Conservation (phyloP, 495 filamentous ascomycete species). For the Xylona heveae region DNA sequence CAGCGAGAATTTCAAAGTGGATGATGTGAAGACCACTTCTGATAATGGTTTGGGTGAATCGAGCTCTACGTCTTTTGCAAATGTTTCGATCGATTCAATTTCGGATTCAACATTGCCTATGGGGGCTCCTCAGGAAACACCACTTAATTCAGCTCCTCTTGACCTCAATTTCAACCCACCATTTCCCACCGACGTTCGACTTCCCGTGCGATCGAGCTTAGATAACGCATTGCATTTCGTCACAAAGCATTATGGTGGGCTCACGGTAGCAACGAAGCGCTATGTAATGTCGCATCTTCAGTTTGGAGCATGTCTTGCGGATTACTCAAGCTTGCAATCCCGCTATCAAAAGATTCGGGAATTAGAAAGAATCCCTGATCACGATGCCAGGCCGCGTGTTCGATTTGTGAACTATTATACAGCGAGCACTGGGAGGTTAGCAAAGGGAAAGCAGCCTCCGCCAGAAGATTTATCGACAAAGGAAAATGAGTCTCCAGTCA, state of each 20-base stretch:
- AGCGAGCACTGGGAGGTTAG: conserved; percentile 45
- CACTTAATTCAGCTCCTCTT: conserved; percentile 1
- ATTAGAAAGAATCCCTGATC: conserved; percentile 44
- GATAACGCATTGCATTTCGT: conserved; percentile 54
- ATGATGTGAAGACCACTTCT: too few species aligned
- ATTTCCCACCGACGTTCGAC: conserved; percentile 48
- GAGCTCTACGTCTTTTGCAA: too few species aligned
- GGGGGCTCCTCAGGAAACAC: neutral
- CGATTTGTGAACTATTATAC: conserved; percentile 88
- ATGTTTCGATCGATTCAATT: neutral
- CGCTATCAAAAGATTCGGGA: conserved; percentile 44
- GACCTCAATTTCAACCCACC: conserved; percentile 53
- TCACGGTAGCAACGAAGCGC: conserved; percentile 44
- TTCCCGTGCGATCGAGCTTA: conserved; percentile 41
- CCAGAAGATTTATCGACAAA: conserved; percentile 3
- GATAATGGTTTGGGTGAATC: too few species aligned
- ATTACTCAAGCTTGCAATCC: conserved; percentile 43
- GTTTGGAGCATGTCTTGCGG: conserved; percentile 62
- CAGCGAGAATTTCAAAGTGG: too few species aligned
- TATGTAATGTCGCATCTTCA: conserved; percentile 65
- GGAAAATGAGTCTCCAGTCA: too few species aligned
- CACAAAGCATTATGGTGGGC: conserved; percentile 47
- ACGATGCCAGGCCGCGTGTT: conserved; percentile 20
- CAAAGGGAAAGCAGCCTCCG: conserved; percentile 19
- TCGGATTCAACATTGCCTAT: neutral